Evolutionary conservation across 148 eudicot species (phyloP), one percentile per base, ranked within the genome.

Genomic region (Fagopyrum esculentum): DNA sequence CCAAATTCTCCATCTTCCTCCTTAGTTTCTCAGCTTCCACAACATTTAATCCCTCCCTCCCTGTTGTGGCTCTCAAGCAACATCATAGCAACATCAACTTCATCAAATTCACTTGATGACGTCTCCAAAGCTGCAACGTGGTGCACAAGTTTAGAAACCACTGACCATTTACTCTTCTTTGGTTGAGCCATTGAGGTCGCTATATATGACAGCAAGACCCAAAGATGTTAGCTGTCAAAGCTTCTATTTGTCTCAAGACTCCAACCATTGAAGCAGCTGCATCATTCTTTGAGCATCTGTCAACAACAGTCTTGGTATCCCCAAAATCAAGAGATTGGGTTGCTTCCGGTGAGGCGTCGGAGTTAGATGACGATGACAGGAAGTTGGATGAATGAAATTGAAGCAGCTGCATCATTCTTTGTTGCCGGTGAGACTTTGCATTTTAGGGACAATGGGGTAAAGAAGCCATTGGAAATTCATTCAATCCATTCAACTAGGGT

Each of bases 51-150:
- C 4, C 40, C 51, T 0, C 29, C 63, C 76, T 59, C 78, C 44
- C 63, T 77, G 73, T 77, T 78, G 44, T 80, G 75, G 26, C 54
- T 22, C 54, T 45, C 57, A 16, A 83, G 17, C 0, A 81, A 75
- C 59, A 35, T 11, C 48, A 84, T 55, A 11, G 76, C 76, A n/a
- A 73, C 83, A 79, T 82, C 86, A 43, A 76, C 57, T 2, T 71
- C 74, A 12, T 81, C 81, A 46, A 85, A 83, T 40, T 16, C 73
- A 35, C 73, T 80, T 54, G 4, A 26, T 2, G 35, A 44, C 45
- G 56, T 45, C 73, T 74, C 49, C 8, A 40, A 35, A 19, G 29
- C 85, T 76, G 0, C 76, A 22, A 6, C 73, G 52, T 45, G 81
- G 71, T 40, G 80, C 74, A 78, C 75, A 51, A 76, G 75, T 74